Conservation (phyloP, 129 eudicot genomes). For the Kitagawia praeruptora region DNA sequence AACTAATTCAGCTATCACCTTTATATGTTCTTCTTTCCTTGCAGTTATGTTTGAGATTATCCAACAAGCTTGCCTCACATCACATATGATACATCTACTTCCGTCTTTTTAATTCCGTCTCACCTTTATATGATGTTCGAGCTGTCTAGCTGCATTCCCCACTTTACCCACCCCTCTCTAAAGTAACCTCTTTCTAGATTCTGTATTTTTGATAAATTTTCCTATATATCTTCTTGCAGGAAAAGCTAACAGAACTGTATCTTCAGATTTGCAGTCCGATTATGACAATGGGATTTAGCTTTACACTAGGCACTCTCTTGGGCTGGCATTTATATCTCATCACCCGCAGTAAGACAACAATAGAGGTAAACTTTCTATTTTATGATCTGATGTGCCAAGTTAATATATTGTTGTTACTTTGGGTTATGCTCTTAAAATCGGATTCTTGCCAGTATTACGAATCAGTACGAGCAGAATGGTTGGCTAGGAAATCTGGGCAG, state of each 20-base stretch:
- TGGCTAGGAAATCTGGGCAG: conserved; percentile 73
- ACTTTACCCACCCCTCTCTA: background rate
- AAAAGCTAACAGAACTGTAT: background rate
- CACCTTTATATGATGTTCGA: background rate
- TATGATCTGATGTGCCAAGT: background rate
- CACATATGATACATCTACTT: too few species aligned
- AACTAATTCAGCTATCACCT: too few species aligned
- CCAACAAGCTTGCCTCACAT: too few species aligned
- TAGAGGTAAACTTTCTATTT: conserved; percentile 47
- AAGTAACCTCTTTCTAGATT: background rate
- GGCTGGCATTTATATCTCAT: conserved; percentile 73
- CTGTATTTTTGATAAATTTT: background rate
- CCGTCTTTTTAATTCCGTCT: too few species aligned
- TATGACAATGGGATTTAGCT: conserved; percentile 37
- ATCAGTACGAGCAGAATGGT: conserved; percentile 65
- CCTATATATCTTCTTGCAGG: background rate
- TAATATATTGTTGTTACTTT: background rate
- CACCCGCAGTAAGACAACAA: conserved; percentile 67
- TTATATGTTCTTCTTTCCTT: too few species aligned
- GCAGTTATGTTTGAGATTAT: too few species aligned
- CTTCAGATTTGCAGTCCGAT: conserved; percentile 48
- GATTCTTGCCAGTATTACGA: conserved; percentile 46
- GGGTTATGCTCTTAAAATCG: conserved; percentile 11
- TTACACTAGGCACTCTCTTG: conserved; percentile 56
- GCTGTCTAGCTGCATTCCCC: background rate